A percentile compares a stretch with the other conserved stretches of the same genome.
Conservation (phyloP, 257 asterid genomes). For the Solanum okadae region DNA sequence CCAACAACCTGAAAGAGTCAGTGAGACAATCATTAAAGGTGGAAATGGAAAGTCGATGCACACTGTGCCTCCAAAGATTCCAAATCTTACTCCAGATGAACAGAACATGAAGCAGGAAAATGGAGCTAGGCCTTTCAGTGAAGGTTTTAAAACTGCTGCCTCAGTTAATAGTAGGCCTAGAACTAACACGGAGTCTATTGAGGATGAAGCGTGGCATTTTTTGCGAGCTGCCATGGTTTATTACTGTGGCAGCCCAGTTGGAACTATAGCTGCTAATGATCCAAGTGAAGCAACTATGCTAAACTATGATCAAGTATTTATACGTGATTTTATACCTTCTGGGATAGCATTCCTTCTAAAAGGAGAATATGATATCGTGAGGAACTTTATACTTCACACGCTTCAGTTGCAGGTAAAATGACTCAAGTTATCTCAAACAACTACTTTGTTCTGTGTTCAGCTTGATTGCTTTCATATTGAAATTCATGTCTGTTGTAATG, state of each 20-base stretch:
- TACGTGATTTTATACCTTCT: constrained; percentile 86
- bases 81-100: constrained; percentile 10
- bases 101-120: constrained; percentile 18
- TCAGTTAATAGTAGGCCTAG: constrained; percentile 21
- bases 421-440: not conserved
- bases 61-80: constrained; percentile 17
- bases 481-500: not conserved
- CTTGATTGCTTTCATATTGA: not conserved
- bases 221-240: constrained; percentile 66
- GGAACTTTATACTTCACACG: constrained; percentile 74
- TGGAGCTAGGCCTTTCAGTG: constrained; percentile 11
- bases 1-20: constrained; percentile 31
- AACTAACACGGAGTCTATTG: constrained; percentile 36
- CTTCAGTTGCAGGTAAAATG: constrained; percentile 84
- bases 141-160: constrained; percentile 25
- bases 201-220: constrained; percentile 84
- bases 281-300: constrained; percentile 57
- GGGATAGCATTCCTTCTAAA: constrained; percentile 79
- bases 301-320: constrained; percentile 87
- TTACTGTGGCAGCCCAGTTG: constrained; percentile 69
- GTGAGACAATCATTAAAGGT: constrained; percentile 24
- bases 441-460: not conserved
- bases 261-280: constrained; percentile 93
- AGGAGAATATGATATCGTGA: constrained; percentile 82
- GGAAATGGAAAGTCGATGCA: constrained; percentile 24